These are phyloP conservation scores for Elaeagnus macrophylla DNA, from an alignment of 306 rosid genomes.

Conservation along the genomic window DNA sequence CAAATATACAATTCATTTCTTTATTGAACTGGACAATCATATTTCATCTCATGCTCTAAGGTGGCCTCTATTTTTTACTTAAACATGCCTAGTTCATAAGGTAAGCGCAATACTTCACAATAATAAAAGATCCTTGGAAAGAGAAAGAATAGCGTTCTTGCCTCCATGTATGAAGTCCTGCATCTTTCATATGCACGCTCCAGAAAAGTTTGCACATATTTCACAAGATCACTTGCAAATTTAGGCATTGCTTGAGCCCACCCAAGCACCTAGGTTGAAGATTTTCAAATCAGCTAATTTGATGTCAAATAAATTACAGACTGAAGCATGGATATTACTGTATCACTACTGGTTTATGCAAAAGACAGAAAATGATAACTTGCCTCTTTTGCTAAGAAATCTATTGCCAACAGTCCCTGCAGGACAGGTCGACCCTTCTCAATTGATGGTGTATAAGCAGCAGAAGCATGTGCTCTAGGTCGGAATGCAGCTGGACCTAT, in stretches of 20 bases:
- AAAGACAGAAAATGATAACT: constrained; percentile 6
- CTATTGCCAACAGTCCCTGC: constrained; percentile 94
- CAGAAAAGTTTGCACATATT: constrained; percentile 90
- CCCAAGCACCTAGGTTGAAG: constrained; percentile 75
- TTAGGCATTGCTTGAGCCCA: constrained; percentile 99
- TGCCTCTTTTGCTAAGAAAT: constrained; percentile 88
- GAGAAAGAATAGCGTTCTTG: constrained; percentile 19
- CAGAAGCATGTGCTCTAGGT: constrained; percentile 81
- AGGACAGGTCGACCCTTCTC: constrained; percentile 97
- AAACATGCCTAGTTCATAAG: not conserved
- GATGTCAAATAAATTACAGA: too few relatives aligned
- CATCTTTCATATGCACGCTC: constrained; percentile 98
- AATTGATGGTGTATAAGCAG: constrained; percentile 62
- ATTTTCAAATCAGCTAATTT: constrained; percentile 15
- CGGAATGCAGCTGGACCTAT: constrained; percentile 99
- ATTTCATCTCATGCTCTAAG: too few relatives aligned
- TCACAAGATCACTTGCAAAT: constrained; percentile 82
- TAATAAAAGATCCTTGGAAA: not conserved
- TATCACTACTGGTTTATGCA: too few relatives aligned
- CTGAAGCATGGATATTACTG: too few relatives aligned
- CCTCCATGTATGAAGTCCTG: constrained; percentile 97
- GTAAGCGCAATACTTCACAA: not conserved
- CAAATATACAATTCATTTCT: too few relatives aligned
- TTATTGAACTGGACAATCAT: too few relatives aligned
- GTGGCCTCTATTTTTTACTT: not conserved